Conservation (phyloP, 805 yeast genomes). For the Crinitomyces ghanaensis region DNA sequence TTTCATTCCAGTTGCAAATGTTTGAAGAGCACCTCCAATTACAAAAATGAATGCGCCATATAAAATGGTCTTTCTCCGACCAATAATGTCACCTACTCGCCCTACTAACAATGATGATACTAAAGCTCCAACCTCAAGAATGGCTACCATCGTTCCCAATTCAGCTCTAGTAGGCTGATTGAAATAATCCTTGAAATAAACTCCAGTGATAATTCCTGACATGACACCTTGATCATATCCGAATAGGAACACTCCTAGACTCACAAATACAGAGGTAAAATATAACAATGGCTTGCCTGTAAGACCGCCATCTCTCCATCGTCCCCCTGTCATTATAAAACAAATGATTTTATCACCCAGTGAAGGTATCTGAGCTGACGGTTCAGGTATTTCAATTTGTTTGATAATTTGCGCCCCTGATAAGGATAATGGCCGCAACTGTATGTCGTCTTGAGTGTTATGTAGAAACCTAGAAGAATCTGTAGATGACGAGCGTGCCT, state of each 20-base stretch:
- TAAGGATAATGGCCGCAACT: too few species aligned
- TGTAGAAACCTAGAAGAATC: too few species aligned
- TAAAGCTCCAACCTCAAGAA: slow-evolving; percentile 80
- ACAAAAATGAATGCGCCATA: slow-evolving; percentile 75
- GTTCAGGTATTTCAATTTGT: slow-evolving; percentile 13
- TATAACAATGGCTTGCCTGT: slow-evolving; percentile 29
- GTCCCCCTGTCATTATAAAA: slow-evolving; percentile 18
- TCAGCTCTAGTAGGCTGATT: slow-evolving; percentile 60
- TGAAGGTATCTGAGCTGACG: slow-evolving; percentile 13
- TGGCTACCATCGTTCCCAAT: slow-evolving; percentile 80
- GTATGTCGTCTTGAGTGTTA: too few species aligned
- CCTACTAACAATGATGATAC: slow-evolving; percentile 72
- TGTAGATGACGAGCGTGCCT: too few species aligned
- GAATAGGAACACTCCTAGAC: slow-evolving; percentile 48
- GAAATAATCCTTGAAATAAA: slow-evolving; percentile 58
- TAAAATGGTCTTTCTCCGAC: slow-evolving; percentile 68
- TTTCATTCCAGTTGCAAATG: slow-evolving; percentile 74
- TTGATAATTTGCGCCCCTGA: not conserved
- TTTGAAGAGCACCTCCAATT: slow-evolving; percentile 75
- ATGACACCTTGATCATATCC: slow-evolving; percentile 75
- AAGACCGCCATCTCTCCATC: slow-evolving; percentile 11
- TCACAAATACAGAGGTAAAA: slow-evolving; percentile 33
- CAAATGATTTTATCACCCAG: slow-evolving; percentile 15
- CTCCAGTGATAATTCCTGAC: slow-evolving; percentile 60
- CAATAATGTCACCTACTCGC: slow-evolving; percentile 62